A percentile compares a stretch with the other conserved stretches of the same genome.
Evolutionary conservation across 2,329 filamentous ascomycete species (phyloP).

Genomic region (Herpotrichia juniperi): DNA sequence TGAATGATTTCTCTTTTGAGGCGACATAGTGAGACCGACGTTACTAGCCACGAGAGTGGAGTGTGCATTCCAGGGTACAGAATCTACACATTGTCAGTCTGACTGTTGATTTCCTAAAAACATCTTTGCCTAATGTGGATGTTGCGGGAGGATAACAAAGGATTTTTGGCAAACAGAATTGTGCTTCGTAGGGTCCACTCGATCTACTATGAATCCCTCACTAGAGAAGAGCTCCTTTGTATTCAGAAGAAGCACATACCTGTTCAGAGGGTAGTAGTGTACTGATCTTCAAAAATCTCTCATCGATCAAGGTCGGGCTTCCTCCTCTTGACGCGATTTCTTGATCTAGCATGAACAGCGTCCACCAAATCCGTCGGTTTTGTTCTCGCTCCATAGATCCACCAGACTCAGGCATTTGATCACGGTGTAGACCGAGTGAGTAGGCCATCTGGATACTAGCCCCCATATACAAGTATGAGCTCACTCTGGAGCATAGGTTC

Average conservation of each 20-base stretch:
- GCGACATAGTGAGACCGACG: constrained; percentile 36
- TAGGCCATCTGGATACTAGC: constrained; percentile 45
- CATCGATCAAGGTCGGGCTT: constrained; percentile 41
- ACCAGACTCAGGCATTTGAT: constrained; percentile 36
- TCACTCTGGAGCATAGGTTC: constrained; percentile 41
- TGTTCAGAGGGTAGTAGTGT: constrained; percentile 41
- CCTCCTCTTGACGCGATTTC: constrained; percentile 44
- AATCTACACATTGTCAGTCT: constrained; percentile 23
- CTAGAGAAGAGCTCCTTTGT: too few relatives aligned
- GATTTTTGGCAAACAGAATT: too few relatives aligned
- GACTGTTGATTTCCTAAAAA: background rate
- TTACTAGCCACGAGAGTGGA: constrained; percentile 38
- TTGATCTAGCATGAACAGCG: constrained; percentile 42
- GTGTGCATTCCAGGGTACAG: constrained; percentile 43
- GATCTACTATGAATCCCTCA: too few relatives aligned
- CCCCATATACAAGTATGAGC: constrained; percentile 44
- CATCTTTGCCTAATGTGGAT: too few relatives aligned
- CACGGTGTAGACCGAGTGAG: constrained; percentile 43
- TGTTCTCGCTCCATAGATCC: constrained; percentile 38
- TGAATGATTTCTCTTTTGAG: constrained; percentile 44
- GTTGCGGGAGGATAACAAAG: too few relatives aligned
- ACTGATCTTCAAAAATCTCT: constrained; percentile 36
- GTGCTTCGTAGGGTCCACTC: too few relatives aligned
- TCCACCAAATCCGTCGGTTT: constrained; percentile 46
- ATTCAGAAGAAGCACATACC: constrained; percentile 16